Conservation (phyloP, 495 filamentous ascomycete genomes). For the Trichoderma orchidacearum region DNA sequence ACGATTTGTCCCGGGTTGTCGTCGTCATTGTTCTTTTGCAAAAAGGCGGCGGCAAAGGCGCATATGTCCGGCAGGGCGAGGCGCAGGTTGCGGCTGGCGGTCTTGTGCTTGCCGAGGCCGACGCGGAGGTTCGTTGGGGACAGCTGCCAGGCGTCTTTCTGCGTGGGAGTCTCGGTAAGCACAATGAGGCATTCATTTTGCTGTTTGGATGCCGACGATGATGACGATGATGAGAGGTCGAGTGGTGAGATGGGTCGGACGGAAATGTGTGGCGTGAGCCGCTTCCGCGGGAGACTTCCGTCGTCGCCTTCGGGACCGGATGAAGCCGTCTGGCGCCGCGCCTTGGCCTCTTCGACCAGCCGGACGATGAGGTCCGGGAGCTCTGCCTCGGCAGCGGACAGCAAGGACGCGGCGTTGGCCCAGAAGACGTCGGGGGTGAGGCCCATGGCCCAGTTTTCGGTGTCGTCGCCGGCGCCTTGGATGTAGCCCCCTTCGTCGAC, state of each 20-base stretch:
- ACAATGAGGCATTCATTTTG: constrained; percentile 12
- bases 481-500: constrained; percentile 66
- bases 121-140: constrained; percentile 40
- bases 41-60: constrained; percentile 23
- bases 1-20: constrained; percentile 7
- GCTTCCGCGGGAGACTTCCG: constrained; percentile 5
- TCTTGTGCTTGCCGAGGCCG: constrained; percentile 49
- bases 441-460: constrained; percentile 74
- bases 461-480: constrained; percentile 88
- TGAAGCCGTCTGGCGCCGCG: constrained; percentile 7
- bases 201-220: neutral
- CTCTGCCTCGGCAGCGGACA: constrained; percentile 47
- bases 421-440: constrained; percentile 71
- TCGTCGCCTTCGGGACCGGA: constrained; percentile 6
- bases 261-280: constrained; percentile 18
- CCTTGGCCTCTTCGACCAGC: constrained; percentile 26
- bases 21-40: constrained; percentile 5
- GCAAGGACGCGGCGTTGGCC: constrained; percentile 42
- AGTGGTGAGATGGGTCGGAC: constrained; percentile 14
- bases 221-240: neutral
- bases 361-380: constrained; percentile 47
- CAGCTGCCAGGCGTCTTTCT: constrained; percentile 17
- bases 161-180: constrained; percentile 20
- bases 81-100: constrained; percentile 63
- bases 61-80: constrained; percentile 44